Evolutionary conservation across 441 rosid species (phyloP).

Genomic region (Jatropha multifida): DNA sequence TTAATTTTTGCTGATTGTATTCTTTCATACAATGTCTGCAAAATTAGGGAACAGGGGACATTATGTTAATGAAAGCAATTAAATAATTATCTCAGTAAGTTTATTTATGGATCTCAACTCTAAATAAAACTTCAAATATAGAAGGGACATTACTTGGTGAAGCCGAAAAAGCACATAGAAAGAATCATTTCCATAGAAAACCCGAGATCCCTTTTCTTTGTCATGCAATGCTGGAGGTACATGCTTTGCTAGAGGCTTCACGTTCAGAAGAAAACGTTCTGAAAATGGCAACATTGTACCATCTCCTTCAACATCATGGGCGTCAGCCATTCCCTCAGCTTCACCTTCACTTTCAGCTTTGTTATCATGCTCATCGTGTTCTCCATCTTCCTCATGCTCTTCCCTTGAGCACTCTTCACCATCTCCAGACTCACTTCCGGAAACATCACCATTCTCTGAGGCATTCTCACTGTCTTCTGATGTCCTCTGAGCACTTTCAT

Average conservation of each 20-base stretch:
- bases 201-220: constrained; percentile 50
- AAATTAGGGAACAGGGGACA: constrained; percentile 10
- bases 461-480: constrained; percentile 88
- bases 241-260: constrained; percentile 90
- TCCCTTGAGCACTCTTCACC: constrained; percentile 79
- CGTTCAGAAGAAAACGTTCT: constrained; percentile 60
- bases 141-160: constrained; percentile 70
- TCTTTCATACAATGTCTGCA: constrained; percentile 86
- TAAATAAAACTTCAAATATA: constrained; percentile 11
- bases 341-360: constrained; percentile 97
- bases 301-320: constrained; percentile 77
- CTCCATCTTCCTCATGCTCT: constrained; percentile 76
- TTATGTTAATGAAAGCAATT: constrained; percentile 17
- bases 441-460: constrained; percentile 88
- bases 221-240: constrained; percentile 47
- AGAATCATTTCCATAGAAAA: constrained; percentile 97
- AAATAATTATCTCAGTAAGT: not conserved
- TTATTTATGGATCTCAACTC: not conserved
- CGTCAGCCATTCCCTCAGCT: constrained; percentile 86
- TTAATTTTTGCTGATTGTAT: constrained; percentile 88
- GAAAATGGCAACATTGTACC: constrained; percentile 61
- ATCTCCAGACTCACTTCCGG: constrained; percentile 86
- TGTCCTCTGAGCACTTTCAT: constrained; percentile 83
- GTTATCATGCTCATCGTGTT: constrained; percentile 63
- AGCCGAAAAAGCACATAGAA: constrained; percentile 93